Evolutionary conservation across 257 asterid species (phyloP).

Genomic region (Solanum pinnatisectum): DNA sequence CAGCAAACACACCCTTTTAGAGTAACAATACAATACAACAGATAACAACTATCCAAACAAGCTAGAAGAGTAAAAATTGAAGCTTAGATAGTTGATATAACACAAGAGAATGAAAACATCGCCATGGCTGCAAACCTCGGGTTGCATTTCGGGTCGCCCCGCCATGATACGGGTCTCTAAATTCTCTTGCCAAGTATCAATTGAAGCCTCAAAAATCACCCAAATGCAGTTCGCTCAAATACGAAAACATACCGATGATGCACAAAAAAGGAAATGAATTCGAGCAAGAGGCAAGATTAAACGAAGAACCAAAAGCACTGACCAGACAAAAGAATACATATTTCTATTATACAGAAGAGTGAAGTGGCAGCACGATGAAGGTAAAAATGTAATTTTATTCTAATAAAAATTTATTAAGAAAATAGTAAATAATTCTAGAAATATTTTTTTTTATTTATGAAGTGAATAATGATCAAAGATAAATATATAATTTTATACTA

Average conservation of each 20-base stretch:
- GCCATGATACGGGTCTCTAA: neutral
- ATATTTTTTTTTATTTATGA: too few species aligned
- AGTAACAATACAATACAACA: neutral
- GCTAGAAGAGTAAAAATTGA: neutral
- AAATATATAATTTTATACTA: too few species aligned
- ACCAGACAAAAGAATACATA: neutral
- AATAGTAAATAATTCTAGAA: too few species aligned
- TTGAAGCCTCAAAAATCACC: neutral
- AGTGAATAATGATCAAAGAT: too few species aligned
- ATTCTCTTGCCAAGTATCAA: neutral
- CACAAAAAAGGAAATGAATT: too few species aligned
- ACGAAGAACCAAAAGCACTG: neutral
- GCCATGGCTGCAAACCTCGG: neutral
- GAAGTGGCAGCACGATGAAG: too few species aligned
- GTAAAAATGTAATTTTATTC: too few species aligned
- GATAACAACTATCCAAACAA: neutral
- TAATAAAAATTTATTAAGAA: too few species aligned
- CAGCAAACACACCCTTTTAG: neutral
- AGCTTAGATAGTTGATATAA: neutral
- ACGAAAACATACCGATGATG: too few species aligned
- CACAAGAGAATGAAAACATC: neutral
- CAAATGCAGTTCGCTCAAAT: neutral
- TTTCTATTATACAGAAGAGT: too few species aligned
- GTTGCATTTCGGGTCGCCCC: neutral
- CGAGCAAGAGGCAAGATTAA: neutral